These are phyloP conservation scores for Beta corolliflora DNA, from an alignment of 179 eudicot genomes.

Conservation along the genomic window DNA sequence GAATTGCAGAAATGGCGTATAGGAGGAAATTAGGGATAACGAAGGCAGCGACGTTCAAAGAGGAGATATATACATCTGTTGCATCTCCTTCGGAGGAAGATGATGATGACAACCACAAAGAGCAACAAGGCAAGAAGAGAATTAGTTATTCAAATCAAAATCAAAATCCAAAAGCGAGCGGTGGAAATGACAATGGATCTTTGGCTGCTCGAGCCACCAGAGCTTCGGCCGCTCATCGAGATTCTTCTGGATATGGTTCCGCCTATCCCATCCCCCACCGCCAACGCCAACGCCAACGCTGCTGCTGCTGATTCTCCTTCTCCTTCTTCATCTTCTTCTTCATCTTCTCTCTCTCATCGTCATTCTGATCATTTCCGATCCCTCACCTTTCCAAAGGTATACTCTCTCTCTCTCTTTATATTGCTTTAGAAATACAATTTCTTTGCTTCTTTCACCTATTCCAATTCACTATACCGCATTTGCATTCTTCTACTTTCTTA, in stretches of 20 bases:
- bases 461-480: no score
- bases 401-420: background rate
- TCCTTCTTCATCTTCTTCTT: no score
- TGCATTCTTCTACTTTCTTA: no score
- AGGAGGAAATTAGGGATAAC: conserved; percentile 48
- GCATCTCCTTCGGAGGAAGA: background rate
- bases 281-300: no score
- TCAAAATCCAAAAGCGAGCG: no score
- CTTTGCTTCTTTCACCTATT: no score
- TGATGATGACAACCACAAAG: conserved; percentile 16
- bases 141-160: no score
- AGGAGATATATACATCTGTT: conserved; percentile 17
- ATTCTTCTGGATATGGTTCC: conserved; percentile 48
- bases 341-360: conserved; percentile 20
- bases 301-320: no score
- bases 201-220: conserved; percentile 76
- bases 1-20: conserved; percentile 42
- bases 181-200: conserved; percentile 23
- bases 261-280: conserved; percentile 22
- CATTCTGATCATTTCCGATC: conserved; percentile 5
- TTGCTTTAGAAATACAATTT: no score
- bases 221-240: conserved; percentile 76
- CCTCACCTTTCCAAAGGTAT: conserved; percentile 21
- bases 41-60: conserved; percentile 43
- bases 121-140: background rate